Percentiles rank a stretch among this genome's conserved stretches.
These are phyloP conservation scores for Globisporangium alternatum DNA, from an alignment of 352 stramenopile genomes.

Conservation along the genomic window DNA sequence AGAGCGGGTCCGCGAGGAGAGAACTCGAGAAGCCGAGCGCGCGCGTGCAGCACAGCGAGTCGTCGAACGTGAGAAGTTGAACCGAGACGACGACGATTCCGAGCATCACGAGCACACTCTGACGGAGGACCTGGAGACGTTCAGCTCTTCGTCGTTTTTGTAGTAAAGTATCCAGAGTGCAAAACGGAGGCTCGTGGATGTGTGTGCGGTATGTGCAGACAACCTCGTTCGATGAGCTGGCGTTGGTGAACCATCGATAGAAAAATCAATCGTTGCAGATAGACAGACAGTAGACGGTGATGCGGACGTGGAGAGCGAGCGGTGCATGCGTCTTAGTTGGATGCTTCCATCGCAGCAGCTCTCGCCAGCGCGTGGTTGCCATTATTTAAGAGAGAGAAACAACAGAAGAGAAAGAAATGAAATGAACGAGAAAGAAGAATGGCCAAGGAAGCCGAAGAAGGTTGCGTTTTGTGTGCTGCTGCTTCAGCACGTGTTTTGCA, in stretches of 20 bases:
- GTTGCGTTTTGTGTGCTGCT: background rate
- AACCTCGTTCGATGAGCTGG: background rate
- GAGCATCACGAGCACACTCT: conserved; percentile 71
- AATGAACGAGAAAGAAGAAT: background rate
- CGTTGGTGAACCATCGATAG: background rate
- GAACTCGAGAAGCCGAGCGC: conserved; percentile 56
- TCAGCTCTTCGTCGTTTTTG: conserved; percentile 88
- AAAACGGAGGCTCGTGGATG: conserved; percentile 2
- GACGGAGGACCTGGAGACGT: conserved; percentile 79
- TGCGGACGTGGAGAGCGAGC: background rate
- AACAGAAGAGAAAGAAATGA: background rate
- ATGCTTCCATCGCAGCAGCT: background rate
- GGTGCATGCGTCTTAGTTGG: background rate
- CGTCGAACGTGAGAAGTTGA: conserved; percentile 67
- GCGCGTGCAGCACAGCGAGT: conserved; percentile 47
- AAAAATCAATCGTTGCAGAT: background rate
- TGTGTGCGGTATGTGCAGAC: conserved; percentile 10
- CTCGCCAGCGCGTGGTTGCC: conserved; percentile 3
- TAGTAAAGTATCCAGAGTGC: conserved; percentile 40
- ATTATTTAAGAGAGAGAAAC: conserved; percentile 10
- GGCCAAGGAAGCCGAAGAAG: background rate
- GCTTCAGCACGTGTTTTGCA: too few species aligned
- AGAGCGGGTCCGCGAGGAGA: conserved; percentile 54
- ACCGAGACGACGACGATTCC: conserved; percentile 53
- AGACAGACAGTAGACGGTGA: background rate